Evolutionary conservation across 768 basidiomycete species (phyloP).

Genomic region (Russula sp.): DNA sequence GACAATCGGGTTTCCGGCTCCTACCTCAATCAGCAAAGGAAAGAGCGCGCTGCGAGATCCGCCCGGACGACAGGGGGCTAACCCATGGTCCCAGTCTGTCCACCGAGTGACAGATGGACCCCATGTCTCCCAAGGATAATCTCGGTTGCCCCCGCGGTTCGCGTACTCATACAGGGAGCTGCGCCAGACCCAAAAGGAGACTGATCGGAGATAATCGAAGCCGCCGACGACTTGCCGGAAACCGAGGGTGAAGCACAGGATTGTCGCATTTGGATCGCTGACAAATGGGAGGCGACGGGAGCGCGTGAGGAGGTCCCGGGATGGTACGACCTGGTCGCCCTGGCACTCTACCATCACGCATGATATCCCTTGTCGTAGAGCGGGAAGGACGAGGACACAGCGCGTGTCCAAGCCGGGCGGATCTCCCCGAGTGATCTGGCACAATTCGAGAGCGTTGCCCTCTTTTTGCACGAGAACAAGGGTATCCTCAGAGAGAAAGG

Average conservation of each 20-base stretch:
- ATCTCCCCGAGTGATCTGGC: conserved; percentile 12
- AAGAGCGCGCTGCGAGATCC: conserved; percentile 21
- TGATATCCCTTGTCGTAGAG: conserved; percentile 19
- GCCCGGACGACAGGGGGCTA: conserved; percentile 22
- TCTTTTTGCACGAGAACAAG: conserved; percentile 22
- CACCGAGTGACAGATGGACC: conserved; percentile 21
- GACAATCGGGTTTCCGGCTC: conserved; percentile 22
- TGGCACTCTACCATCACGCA: conserved; percentile 25
- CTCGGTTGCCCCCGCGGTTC: conserved; percentile 4
- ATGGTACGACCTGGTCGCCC: conserved; percentile 20
- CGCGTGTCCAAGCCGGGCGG: conserved; percentile 16
- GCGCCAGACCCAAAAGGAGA: conserved; percentile 26
- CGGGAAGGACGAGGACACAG: conserved; percentile 22
- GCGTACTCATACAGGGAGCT: conserved; percentile 15
- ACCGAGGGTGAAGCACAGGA: conserved; percentile 24
- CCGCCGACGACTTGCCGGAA: conserved; percentile 20
- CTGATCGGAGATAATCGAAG: conserved; percentile 25
- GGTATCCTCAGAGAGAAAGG: conserved; percentile 23
- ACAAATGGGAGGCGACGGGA: conserved; percentile 17
- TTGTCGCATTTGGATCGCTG: conserved; percentile 16
- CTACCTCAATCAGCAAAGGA: conserved; percentile 21
- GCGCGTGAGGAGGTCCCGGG: conserved; percentile 3
- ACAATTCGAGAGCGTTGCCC: conserved; percentile 26
- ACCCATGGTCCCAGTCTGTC: conserved; percentile 23
- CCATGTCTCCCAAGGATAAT: conserved; percentile 19